Conservation (phyloP, 2,329 filamentous ascomycete species). For the Tolypocladium nubicola region DNA sequence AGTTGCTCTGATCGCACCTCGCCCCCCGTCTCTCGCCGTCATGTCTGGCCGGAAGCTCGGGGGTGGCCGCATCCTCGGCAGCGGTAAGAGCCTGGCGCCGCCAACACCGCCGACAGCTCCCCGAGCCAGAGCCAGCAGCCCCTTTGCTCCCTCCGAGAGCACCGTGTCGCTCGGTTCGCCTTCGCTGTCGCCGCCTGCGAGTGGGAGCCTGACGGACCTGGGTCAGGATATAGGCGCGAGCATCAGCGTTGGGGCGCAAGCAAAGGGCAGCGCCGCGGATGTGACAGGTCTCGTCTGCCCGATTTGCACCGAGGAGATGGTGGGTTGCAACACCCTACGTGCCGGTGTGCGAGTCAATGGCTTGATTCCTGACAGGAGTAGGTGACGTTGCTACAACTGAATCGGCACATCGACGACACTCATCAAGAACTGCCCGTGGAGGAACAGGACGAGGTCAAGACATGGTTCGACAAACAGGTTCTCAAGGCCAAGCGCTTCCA, state of each 20-base stretch:
- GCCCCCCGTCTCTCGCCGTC: conserved; percentile 7
- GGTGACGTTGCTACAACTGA: conserved; percentile 87
- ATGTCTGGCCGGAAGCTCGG: conserved; percentile 86
- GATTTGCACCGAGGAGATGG: conserved; percentile 99
- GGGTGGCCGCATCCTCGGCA: conserved; percentile 84
- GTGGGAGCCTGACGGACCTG: conserved; percentile 55
- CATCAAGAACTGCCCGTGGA: conserved; percentile 84
- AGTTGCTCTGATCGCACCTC: conserved; percentile 1
- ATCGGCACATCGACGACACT: conserved; percentile 73
- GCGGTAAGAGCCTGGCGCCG: conserved; percentile 70
- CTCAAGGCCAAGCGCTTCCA: conserved; percentile 89
- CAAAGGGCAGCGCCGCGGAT: conserved; percentile 36
- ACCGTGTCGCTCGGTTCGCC: conserved; percentile 70
- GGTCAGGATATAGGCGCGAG: conserved; percentile 72
- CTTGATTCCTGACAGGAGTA: conserved; percentile 21
- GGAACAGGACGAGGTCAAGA: conserved; percentile 89
- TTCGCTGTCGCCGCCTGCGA: conserved; percentile 47
- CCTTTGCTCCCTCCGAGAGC: conserved; percentile 52
- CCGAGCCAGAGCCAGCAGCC: conserved; percentile 36
- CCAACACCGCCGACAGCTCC: conserved; percentile 31
- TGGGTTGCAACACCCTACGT: conserved; percentile 25
- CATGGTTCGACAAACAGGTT: conserved; percentile 94
- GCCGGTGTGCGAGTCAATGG: background rate
- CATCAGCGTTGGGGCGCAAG: conserved; percentile 54
- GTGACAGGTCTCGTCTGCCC: conserved; percentile 72